Base-by-base conservation (phyloP, 441 rosid genomes). In the Eruca vesicaria region DNA sequence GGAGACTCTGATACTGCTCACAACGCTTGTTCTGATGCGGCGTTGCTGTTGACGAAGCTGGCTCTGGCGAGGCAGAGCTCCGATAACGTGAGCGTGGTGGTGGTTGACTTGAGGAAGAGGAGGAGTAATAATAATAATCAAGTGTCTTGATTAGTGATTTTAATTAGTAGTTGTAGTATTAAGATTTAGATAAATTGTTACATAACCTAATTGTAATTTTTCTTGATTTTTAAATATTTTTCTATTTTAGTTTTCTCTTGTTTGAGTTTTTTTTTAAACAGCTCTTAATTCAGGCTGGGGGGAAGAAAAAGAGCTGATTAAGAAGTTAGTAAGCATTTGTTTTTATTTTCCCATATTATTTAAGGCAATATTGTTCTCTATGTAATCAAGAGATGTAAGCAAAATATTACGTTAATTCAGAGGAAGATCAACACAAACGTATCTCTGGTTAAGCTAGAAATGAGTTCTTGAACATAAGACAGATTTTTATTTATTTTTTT, bases 31-130 rank as follows among this genome's bases (percentile, higher is more conserved):
- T 83, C 84, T 8, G 98, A 92, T 41, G 99, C 99, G 7, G 84
- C 96, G 2, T 73, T 87, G 15, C 74, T 93, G 32, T 71, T 93
- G 18, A 93, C 98, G 1, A 93, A 89, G 72, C 53, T 93, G 82
- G 98, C 98, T 9, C 35, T 93, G 69, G 97, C 95, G 0, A 85
- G 98, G 71, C 84, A 78, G 23, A 89, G 92, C 35, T 18, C 85
- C 41, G 97, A 93, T 78, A 93, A 93, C 76, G 87, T 90, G 6
- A 93, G 98, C 68, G 94, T 88, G 1, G 92, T 95, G 0, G 98
- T 95, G 6, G 90, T 92, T 26, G 99, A 93, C 85, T 63, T 95
- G 78, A 87, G 89, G 72, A 86, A 76, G 56, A 78, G 66, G 59
- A 72, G 71, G 71, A 68, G 14, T 50, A 14, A 6, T 45, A n/a